phyloP scores from a whole-genome alignment of 2,329 filamentous ascomycete species.

The Colletotrichum costaricense region DNA sequence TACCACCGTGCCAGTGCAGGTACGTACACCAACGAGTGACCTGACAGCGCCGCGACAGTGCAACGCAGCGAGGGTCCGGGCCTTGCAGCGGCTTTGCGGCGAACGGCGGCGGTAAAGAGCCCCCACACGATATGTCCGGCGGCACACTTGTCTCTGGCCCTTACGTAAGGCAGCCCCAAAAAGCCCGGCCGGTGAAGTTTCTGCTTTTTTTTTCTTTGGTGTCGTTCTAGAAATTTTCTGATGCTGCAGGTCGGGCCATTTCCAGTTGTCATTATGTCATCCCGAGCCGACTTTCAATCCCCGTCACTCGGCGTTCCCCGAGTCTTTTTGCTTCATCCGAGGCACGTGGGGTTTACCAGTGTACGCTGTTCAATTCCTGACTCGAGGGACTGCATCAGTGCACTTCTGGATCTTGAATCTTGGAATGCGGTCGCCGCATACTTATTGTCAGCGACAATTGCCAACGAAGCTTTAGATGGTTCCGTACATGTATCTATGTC shows the following conservation, averaged over 20 bases:
- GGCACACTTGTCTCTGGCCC: neutral
- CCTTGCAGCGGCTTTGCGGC: neutral
- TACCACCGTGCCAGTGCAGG: too few species aligned
- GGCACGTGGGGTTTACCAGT: neutral
- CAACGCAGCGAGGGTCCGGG: neutral
- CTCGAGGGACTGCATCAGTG: neutral
- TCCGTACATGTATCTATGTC: too few species aligned
- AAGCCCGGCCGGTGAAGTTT: neutral
- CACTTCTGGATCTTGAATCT: too few species aligned
- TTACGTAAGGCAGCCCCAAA: neutral
- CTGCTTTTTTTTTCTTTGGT: neutral
- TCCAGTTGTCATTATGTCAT: constrained; percentile 31
- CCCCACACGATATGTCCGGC: too few species aligned
- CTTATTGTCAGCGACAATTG: too few species aligned
- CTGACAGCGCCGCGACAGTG: neutral
- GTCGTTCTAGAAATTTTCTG: neutral
- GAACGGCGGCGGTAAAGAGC: neutral
- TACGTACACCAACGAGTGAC: neutral
- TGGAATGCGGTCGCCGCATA: too few species aligned
- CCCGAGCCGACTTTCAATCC: neutral
- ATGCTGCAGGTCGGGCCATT: constrained; percentile 12
- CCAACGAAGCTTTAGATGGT: too few species aligned
- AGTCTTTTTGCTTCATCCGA: neutral
- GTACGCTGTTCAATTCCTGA: neutral
- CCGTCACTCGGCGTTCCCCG: constrained; percentile 13